These are phyloP conservation scores for Penicillium janthinellum DNA, from an alignment of 2,329 filamentous ascomycete species.

Conservation along the genomic window DNA sequence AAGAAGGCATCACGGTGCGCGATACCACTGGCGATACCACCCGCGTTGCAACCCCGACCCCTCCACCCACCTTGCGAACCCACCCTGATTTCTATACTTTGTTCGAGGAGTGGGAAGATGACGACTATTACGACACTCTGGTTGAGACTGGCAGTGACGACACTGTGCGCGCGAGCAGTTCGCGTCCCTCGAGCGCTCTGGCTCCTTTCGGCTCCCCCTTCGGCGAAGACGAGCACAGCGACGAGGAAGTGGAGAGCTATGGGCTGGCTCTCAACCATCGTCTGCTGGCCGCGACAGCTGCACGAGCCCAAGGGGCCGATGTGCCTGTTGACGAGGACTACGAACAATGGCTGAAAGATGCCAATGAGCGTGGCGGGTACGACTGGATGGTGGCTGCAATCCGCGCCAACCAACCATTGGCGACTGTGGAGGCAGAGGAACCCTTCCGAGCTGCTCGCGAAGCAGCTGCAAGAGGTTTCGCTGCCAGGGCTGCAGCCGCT, in stretches of 20 bases:
- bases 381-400: slow-evolving; percentile 45
- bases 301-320: slow-evolving; percentile 52
- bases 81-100: slow-evolving; percentile 32
- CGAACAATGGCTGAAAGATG: slow-evolving; percentile 62
- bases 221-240: slow-evolving; percentile 47
- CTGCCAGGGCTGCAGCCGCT: too few species aligned
- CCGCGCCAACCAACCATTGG: slow-evolving; percentile 38
- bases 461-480: background rate
- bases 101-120: slow-evolving; percentile 19
- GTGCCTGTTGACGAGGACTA: slow-evolving; percentile 51
- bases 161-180: slow-evolving; percentile 25
- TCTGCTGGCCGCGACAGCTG: slow-evolving; percentile 55
- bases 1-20: slow-evolving; percentile 60
- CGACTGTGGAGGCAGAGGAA: slow-evolving; percentile 28
- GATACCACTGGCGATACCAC: slow-evolving; percentile 65
- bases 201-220: slow-evolving; percentile 31
- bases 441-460: background rate
- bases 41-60: slow-evolving; percentile 50
- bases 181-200: slow-evolving; percentile 24
- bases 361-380: slow-evolving; percentile 52
- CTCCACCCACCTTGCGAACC: slow-evolving; percentile 35
- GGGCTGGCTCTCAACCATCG: slow-evolving; percentile 56
- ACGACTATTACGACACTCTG: slow-evolving; percentile 28
- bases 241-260: slow-evolving; percentile 53
- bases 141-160: slow-evolving; percentile 28